phyloP scores from a whole-genome alignment of 768 basidiomycete species.

The Suillus subaureus region DNA sequence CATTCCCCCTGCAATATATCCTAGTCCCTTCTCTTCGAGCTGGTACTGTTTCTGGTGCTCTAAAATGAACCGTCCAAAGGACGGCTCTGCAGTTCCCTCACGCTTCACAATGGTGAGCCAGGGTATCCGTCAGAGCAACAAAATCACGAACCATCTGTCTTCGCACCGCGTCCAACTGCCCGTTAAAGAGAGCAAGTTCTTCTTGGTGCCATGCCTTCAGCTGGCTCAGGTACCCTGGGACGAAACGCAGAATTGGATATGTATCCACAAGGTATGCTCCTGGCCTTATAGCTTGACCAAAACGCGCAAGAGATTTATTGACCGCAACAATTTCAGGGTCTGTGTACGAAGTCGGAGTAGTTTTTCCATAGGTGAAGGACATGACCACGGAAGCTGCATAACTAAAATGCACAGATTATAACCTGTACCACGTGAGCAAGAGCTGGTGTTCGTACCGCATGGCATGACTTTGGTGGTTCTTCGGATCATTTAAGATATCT shows the following conservation, averaged over 20 bases:
- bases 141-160: conserved; percentile 28
- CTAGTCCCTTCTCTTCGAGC: conserved; percentile 37
- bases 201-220: conserved; percentile 54
- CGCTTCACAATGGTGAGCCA: conserved; percentile 19
- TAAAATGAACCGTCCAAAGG: conserved; percentile 39
- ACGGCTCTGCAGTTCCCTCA: conserved; percentile 27
- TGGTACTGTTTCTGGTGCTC: conserved; percentile 36
- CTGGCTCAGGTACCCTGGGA: conserved; percentile 45
- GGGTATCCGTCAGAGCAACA: no score
- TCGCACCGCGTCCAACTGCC: conserved; percentile 32
- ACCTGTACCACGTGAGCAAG: not conserved
- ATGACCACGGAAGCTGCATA: not conserved
- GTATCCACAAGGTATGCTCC: conserved; percentile 32
- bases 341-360: conserved; percentile 36
- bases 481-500: not conserved
- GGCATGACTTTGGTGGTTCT: not conserved
- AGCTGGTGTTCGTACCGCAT: not conserved
- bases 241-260: conserved; percentile 23
- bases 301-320: conserved; percentile 25
- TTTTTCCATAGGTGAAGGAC: not conserved
- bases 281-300: conserved; percentile 27
- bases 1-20: conserved; percentile 44
- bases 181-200: conserved; percentile 36
- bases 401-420: not conserved
- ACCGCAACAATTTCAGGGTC: conserved; percentile 38